These are phyloP conservation scores for Eutypella sp. DNA, from an alignment of 2,329 filamentous ascomycete species.

Conservation along the genomic window DNA sequence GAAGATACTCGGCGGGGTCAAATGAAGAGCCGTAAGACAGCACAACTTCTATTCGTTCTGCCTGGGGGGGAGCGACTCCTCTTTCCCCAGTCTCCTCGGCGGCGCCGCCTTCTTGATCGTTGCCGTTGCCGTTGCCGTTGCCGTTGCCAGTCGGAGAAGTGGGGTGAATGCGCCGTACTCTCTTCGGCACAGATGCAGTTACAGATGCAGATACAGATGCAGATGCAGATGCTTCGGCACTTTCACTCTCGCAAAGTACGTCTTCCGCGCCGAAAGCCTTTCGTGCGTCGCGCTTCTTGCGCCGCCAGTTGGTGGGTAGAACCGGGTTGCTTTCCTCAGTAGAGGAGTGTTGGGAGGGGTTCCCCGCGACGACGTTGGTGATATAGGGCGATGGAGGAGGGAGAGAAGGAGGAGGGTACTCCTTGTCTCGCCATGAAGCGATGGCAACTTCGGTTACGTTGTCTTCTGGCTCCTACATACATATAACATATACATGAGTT, in stretches of 20 bases:
- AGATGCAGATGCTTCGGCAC: constrained; percentile 1
- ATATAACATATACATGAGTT: constrained; percentile 4
- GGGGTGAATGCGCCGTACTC: background rate
- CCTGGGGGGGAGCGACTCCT: too few relatives aligned
- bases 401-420: too few relatives aligned
- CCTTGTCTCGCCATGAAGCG: constrained; percentile 17
- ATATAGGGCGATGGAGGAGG: too few relatives aligned
- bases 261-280: constrained; percentile 2
- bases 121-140: background rate
- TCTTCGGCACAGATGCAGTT: too few relatives aligned
- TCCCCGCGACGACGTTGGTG: too few relatives aligned
- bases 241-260: constrained; percentile 1
- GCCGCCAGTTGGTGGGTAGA: constrained; percentile 2
- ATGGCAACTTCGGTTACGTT: constrained; percentile 21
- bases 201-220: too few relatives aligned
- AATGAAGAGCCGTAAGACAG: constrained; percentile 11
- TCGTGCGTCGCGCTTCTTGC: background rate
- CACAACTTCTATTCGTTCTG: constrained; percentile 13
- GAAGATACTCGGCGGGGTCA: constrained; percentile 4
- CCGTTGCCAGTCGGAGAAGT: background rate
- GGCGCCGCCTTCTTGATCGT: background rate
- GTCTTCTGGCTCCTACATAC: constrained; percentile 19
- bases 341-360: too few relatives aligned
- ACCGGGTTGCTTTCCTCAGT: constrained; percentile 8
- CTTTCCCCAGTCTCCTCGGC: too few relatives aligned